A percentile compares a stretch with the other conserved stretches of the same genome.
phyloP scores from a whole-genome alignment of 306 rosid genomes.

The barrel medic (Medicago truncatula) region MtrunA17r5.0-ANR NC_053048.1:31645501-31646000 shows the following conservation, averaged over 20 bases:
- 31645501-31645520: no score
- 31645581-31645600: not conserved
- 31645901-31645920: slow-evolving; percentile 34
- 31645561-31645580: not conserved
- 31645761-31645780: no score
- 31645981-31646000: not conserved
- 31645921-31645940: slow-evolving; percentile 29
- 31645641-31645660: not conserved
- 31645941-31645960: not conserved
- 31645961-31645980: slow-evolving; percentile 24
- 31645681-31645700: slow-evolving; percentile 38
- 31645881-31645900: not conserved
- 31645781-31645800: no score
- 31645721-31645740: no score
- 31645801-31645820: no score
- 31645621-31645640: not conserved
- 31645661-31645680: slow-evolving; percentile 41
- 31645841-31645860: slow-evolving; percentile 22
- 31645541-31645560: slow-evolving; percentile 38
- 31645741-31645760: no score
- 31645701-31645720: not conserved
- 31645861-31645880: not conserved
- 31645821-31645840: not conserved
- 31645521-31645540: slow-evolving; percentile 5
- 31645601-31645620: not conserved